Evolutionary conservation across 1,284 basidiomycete genomes (phyloP).

Genomic region (Xanthoconium separans): DNA sequence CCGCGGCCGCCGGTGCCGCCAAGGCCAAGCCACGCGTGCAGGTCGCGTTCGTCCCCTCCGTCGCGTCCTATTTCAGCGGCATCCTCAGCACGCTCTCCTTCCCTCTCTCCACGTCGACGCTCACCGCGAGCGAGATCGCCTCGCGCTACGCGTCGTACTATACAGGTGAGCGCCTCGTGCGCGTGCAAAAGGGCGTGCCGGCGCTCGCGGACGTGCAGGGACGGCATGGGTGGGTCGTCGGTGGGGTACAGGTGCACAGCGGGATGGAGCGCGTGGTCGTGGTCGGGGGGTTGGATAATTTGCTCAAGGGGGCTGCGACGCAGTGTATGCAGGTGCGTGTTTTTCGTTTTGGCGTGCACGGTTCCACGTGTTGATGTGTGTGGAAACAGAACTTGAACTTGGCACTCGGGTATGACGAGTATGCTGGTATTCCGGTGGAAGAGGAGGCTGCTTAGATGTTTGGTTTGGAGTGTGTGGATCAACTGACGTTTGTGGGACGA

Average conservation of each 20-base stretch:
- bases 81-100: slow-evolving; percentile 88
- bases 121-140: slow-evolving; percentile 73
- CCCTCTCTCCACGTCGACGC: slow-evolving; percentile 60
- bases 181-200: slow-evolving; percentile 69
- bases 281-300: slow-evolving; percentile 92
- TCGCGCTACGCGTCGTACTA: slow-evolving; percentile 83
- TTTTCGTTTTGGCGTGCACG: neutral
- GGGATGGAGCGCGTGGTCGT: slow-evolving; percentile 88
- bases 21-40: slow-evolving; percentile 43
- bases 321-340: slow-evolving; percentile 86
- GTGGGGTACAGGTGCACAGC: slow-evolving; percentile 93
- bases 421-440: slow-evolving; percentile 69
- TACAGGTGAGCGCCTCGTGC: slow-evolving; percentile 69
- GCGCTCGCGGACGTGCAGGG: slow-evolving; percentile 74
- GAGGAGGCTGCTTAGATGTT: neutral
- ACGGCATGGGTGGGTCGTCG: slow-evolving; percentile 87
- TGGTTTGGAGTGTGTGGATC: neutral
- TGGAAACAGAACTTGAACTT: slow-evolving; percentile 89
- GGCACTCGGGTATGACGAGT: slow-evolving; percentile 90
- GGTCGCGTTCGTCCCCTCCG: slow-evolving; percentile 85
- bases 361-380: too few relatives aligned
- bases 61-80: slow-evolving; percentile 96
- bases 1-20: neutral
- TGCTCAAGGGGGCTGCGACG: slow-evolving; percentile 96
- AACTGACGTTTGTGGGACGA: neutral